Evolutionary conservation across 2,329 filamentous ascomycete species (phyloP), one percentile per base, ranked within the genome.

Genomic region (Fusarium globosum): DNA sequence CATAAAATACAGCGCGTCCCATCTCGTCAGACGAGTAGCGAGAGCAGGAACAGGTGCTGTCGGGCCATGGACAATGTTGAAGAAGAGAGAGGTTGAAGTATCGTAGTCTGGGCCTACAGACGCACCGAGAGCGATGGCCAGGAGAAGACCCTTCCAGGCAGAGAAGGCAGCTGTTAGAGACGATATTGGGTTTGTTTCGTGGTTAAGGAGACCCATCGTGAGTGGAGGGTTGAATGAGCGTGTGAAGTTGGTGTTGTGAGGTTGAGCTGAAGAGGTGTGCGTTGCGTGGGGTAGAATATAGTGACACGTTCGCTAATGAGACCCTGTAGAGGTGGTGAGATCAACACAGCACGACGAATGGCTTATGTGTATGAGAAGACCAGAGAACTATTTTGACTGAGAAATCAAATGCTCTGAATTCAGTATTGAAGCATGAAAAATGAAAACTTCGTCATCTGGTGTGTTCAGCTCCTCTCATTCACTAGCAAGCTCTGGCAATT

Each of bases 1-100:
- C 66, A 91, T 84, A 78, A 92, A 96, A 81, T 96, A 96, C 74
- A 97, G 86, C 38, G 91, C 92, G 80, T 97, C 94, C 94, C 94
- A 97, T 80, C 93, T 88, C 12, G 91, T 90, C 65, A 96, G 84
- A 48, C 89, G 89, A 39, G 86, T 82, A 26, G 86, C 81, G 6
- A 92, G 76, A 16, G 84, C 74, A 36, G 87, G 76, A 36, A 89
- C 82, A 53, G 82, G 78, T 18, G 84, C 64, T 57, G 80, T 76
- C 62, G 77, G 63, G 65, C 77, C 78, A 76, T 83, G 69, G 72
- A 82, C 52, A 62, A 74, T 73, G 61, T 80, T 75, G 72, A 86
- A 81, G 72, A 84, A 79, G 83, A 87, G 77, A 43, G 87, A 87
- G 12, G 88, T 91, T 12, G 93, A 96, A n/a, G 93, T 95, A 82